Percentiles rank a stretch among this genome's conserved stretches.
Conservation (phyloP, 441 rosid species). For the Populus hybrid region DNA sequence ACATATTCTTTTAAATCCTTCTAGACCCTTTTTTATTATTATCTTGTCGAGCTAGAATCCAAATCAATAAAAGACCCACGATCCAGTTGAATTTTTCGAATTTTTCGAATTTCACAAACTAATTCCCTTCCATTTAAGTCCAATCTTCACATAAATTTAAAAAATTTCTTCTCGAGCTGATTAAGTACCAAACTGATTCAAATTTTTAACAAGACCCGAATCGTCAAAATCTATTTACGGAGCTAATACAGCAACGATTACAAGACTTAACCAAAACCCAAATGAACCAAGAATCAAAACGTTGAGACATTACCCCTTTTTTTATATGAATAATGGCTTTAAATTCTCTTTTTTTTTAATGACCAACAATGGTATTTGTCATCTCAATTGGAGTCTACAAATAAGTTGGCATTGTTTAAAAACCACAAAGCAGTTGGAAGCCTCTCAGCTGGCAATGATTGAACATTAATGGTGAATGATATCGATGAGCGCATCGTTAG, state of each 20-base stretch:
- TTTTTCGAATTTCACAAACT: no score
- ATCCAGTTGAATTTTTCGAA: no score
- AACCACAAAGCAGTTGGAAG: conserved; percentile 3
- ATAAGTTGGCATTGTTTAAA: background rate
- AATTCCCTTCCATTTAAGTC: no score
- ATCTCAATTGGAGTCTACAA: background rate
- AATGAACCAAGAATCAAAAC: background rate
- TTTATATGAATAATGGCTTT: background rate
- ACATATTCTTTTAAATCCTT: no score
- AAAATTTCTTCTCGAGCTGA: no score
- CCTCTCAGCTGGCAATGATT: background rate
- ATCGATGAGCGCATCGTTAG: background rate
- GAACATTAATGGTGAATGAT: background rate
- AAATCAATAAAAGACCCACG: no score
- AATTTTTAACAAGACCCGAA: no score
- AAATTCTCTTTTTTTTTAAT: background rate
- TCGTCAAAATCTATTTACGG: background rate
- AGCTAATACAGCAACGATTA: background rate
- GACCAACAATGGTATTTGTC: background rate
- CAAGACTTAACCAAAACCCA: no score
- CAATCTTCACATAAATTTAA: no score
- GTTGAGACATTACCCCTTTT: background rate
- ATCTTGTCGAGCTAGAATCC: no score
- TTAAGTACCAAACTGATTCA: no score
- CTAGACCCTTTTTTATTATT: no score